Evolutionary conservation across 2,329 filamentous ascomycete species (phyloP).

Genomic region (Diaporthe sp.): DNA sequence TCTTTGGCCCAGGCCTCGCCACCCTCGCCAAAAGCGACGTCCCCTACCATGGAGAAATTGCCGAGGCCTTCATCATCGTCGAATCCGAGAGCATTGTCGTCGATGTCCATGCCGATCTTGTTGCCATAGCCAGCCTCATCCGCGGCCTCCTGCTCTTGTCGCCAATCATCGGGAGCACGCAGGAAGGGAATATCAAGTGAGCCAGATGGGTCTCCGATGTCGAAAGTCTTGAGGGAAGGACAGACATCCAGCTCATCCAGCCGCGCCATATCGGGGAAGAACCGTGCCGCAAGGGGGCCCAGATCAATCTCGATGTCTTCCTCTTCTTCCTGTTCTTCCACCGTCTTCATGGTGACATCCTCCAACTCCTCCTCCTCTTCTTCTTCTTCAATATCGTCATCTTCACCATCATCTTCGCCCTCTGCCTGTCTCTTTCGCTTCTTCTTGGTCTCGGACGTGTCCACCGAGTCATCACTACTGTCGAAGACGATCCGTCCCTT

Average conservation of each 20-base stretch:
- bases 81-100: constrained; percentile 86
- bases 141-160: constrained; percentile 75
- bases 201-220: constrained; percentile 87
- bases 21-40: constrained; percentile 92
- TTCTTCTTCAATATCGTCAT: constrained; percentile 55
- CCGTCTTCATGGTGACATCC: constrained; percentile 54
- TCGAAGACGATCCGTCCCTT: constrained; percentile 97
- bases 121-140: constrained; percentile 67
- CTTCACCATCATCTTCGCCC: constrained; percentile 52
- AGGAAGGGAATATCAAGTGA: constrained; percentile 93
- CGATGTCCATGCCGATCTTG: constrained; percentile 84
- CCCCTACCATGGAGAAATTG: constrained; percentile 76
- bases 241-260: constrained; percentile 93
- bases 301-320: constrained; percentile 85
- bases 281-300: constrained; percentile 77
- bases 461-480: constrained; percentile 87
- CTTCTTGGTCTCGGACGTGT: constrained; percentile 59
- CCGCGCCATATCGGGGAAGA: constrained; percentile 83
- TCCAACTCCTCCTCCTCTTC: constrained; percentile 52
- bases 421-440: constrained; percentile 48
- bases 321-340: constrained; percentile 61
- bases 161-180: constrained; percentile 89
- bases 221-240: constrained; percentile 93
- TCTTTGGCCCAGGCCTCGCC: constrained; percentile 96
- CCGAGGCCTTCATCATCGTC: constrained; percentile 83